Evolutionary conservation across 208 protist genomes (phyloP).

Genomic region (Crithidia fasciculata): DNA sequence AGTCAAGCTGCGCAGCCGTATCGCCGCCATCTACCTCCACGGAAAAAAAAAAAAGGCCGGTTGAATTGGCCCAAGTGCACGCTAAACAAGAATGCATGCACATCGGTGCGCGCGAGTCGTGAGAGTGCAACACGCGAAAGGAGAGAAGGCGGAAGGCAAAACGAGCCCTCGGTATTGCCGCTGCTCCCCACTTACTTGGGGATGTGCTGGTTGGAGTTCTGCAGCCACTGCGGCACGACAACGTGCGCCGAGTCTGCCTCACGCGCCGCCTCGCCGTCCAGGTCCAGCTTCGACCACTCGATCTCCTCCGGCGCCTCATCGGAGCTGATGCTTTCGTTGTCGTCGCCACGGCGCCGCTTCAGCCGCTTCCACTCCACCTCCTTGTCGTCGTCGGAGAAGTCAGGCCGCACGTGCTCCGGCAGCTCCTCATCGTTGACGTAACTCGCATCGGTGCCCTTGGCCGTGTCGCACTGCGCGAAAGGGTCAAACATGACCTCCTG

Average conservation of each 20-base stretch:
- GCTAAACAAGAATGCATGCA: too few relatives aligned
- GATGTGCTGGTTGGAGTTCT: background rate
- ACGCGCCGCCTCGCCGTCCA: slow-evolving; percentile 25
- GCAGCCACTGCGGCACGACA: slow-evolving; percentile 30
- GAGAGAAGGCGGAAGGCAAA: too few relatives aligned
- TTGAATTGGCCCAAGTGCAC: too few relatives aligned
- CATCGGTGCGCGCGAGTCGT: too few relatives aligned
- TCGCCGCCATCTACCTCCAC: too few relatives aligned
- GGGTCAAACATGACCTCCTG: slow-evolving; percentile 66
- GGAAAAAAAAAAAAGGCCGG: too few relatives aligned
- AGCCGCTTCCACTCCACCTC: slow-evolving; percentile 86
- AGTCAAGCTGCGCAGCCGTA: too few relatives aligned
- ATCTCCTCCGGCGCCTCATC: slow-evolving; percentile 46
- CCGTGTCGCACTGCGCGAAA: slow-evolving; percentile 56
- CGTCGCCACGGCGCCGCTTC: slow-evolving; percentile 23
- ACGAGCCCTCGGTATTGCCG: too few relatives aligned
- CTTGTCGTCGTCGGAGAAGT: slow-evolving; percentile 90
- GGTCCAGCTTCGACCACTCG: slow-evolving; percentile 41
- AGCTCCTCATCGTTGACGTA: slow-evolving; percentile 92
- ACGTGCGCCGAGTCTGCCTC: background rate
- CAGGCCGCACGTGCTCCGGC: slow-evolving; percentile 74
- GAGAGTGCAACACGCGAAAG: too few relatives aligned
- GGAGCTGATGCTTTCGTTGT: slow-evolving; percentile 47
- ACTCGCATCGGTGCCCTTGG: slow-evolving; percentile 81
- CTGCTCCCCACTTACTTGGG: background rate